These are phyloP conservation scores for Ceriops decandra DNA, from an alignment of 345 rosid genomes.

Conservation along the genomic window DNA sequence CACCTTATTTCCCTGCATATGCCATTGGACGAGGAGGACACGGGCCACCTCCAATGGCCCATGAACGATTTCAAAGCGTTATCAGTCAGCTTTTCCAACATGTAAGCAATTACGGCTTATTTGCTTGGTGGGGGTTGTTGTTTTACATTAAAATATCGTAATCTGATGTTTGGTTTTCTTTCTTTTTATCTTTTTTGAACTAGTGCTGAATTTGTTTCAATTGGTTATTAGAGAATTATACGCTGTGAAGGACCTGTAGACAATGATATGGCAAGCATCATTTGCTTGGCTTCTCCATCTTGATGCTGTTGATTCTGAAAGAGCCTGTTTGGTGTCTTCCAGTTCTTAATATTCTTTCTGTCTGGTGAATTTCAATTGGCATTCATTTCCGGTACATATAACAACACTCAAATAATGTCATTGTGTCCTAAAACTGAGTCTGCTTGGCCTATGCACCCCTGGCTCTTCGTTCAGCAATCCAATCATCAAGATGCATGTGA, in stretches of 20 bases:
- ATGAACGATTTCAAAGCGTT: slow-evolving; percentile 85
- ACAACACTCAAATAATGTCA: no score
- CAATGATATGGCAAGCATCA: slow-evolving; percentile 92
- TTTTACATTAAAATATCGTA: not conserved
- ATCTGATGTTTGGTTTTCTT: slow-evolving; percentile 15
- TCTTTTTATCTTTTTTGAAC: not conserved
- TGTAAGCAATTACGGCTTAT: slow-evolving; percentile 33
- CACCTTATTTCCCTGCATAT: slow-evolving; percentile 66
- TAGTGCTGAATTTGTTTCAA: slow-evolving; percentile 2
- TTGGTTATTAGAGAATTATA: slow-evolving; percentile 68
- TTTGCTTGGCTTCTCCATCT: slow-evolving; percentile 95
- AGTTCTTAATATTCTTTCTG: not conserved
- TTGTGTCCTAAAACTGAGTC: no score
- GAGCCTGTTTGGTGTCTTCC: slow-evolving; percentile 41
- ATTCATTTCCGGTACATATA: no score
- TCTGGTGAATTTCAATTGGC: not conserved
- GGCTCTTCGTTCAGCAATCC: not conserved
- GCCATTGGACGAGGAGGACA: slow-evolving; percentile 51
- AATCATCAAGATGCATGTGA: not conserved
- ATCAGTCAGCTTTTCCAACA: slow-evolving; percentile 80
- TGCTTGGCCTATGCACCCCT: no score
- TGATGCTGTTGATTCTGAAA: slow-evolving; percentile 84
- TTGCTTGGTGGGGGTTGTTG: no score
- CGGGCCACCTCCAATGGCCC: slow-evolving; percentile 87
- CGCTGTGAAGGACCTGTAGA: slow-evolving; percentile 98